Evolutionary conservation across 2,329 filamentous ascomycete genomes (phyloP), one percentile per base, ranked within the genome.

Genomic region (Pyrenochaeta sp.): DNA sequence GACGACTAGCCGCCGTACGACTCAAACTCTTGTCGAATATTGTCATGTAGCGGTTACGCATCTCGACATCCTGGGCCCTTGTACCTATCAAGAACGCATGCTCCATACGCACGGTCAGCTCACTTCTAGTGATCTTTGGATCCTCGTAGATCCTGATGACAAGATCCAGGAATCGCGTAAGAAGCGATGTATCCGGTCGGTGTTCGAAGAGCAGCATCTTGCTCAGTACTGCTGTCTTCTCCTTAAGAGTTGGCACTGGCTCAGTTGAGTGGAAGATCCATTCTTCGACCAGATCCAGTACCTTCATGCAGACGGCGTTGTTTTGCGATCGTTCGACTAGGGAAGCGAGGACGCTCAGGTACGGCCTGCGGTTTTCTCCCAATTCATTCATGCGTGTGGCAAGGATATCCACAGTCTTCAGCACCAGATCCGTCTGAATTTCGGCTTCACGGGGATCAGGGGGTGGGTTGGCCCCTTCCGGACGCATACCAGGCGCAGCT

Each of bases 121-220:
- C 94, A 0, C 93, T 96, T 21, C 92, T 83, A 1, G 92, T 91
- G 51, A 99, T 94, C 73, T 95, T 96, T 0, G 91, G 90, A 63
- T 99, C 94, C 65, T 99, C 95, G 68, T 99, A 99, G 47, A 99
- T 96, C 35, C 92, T 86, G 58, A 99, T 96, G 18, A 99, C 94
- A 18, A 99, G 83, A 55, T 97, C 89, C 45, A 99, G 79, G 75
- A 97, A 99, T 66, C 93, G 93, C 57, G 87, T 91, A 44, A 99
- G 79, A 75, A 99, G 86, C 0, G 87, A 90, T 21, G 86, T 83
- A 65, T 97, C 93, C 19, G 81, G 75, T 26, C 94, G 83, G 44
- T 89, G 85, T 72, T 99, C 94, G 58, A 99, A 99, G 0, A 92
- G 86, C 11, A 97, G 77, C 94, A 99, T 99, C 75, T 99, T 99